Evolutionary conservation across 208 protist genomes (phyloP).

Genomic region (Leishmania gerbilli): DNA sequence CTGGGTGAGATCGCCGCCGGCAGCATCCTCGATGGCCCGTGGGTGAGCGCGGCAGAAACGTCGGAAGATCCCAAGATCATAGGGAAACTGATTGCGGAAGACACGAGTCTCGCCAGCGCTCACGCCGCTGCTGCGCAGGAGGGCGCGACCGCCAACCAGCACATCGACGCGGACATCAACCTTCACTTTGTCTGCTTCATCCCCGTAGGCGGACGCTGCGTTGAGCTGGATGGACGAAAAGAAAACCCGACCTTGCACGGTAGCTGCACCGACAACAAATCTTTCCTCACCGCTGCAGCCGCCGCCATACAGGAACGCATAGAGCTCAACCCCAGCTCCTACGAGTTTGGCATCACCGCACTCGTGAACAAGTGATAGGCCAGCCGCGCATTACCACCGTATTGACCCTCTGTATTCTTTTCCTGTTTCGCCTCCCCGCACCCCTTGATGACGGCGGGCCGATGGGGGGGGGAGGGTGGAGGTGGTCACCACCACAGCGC

Average conservation of each 20-base stretch:
- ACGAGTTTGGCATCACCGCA: conserved; percentile 83
- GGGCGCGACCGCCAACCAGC: conserved; percentile 68
- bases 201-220: conserved; percentile 71
- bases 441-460: too few relatives aligned
- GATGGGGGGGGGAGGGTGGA: too few relatives aligned
- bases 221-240: conserved; percentile 96
- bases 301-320: conserved; percentile 81
- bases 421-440: background rate
- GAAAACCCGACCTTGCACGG: conserved; percentile 83
- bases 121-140: conserved; percentile 67
- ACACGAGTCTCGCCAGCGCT: conserved; percentile 37
- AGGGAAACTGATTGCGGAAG: conserved; percentile 51
- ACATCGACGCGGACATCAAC: conserved; percentile 73
- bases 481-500: too few relatives aligned
- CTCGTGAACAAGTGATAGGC: conserved; percentile 35
- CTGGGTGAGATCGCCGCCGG: conserved; percentile 44
- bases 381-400: background rate
- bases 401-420: background rate
- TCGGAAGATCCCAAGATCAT: conserved; percentile 4
- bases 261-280: conserved; percentile 44
- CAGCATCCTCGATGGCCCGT: conserved; percentile 39
- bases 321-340: conserved; percentile 50
- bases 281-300: conserved; percentile 72
- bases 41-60: background rate
- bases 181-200: conserved; percentile 96